These are phyloP conservation scores for Glycine tomentella DNA, from an alignment of 306 rosid genomes.

Conservation along the genomic window DNA sequence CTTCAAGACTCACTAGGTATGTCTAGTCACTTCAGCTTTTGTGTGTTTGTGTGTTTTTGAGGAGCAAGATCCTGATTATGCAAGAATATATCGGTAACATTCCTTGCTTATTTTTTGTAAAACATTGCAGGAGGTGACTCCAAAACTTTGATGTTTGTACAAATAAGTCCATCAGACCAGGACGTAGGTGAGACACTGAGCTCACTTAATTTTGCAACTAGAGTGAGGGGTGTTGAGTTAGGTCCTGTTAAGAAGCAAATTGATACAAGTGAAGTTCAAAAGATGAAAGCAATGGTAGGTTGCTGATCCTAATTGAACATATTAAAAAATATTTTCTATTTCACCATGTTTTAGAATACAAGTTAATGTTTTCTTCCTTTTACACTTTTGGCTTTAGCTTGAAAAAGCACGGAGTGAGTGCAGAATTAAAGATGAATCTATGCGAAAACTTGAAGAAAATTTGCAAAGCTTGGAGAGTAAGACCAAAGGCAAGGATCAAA, in stretches of 20 bases:
- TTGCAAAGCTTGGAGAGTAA: conserved; percentile 76
- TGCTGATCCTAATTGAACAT: conserved; percentile 18
- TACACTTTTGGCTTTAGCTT: conserved; percentile 58
- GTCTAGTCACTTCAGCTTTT: conserved; percentile 11
- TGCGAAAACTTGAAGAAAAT: conserved; percentile 78
- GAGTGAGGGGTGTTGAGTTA: conserved; percentile 88
- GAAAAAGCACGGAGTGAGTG: conserved; percentile 79
- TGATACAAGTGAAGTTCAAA: conserved; percentile 80
- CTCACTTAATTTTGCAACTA: conserved; percentile 84
- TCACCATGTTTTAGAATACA: not conserved
- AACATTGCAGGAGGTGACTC: conserved; percentile 80
- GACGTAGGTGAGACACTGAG: conserved; percentile 85
- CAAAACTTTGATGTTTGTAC: conserved; percentile 89
- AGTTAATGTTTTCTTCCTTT: conserved; percentile 23
- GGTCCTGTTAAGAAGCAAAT: conserved; percentile 88
- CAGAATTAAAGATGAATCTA: conserved; percentile 74
- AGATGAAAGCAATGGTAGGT: conserved; percentile 73
- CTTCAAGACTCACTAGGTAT: conserved; percentile 96
- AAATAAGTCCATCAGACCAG: conserved; percentile 91
- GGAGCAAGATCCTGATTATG: conserved; percentile 29
- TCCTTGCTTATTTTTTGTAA: conserved; percentile 12
- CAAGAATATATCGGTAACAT: conserved; percentile 27
- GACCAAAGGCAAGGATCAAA: conserved; percentile 77
- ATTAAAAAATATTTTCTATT: conserved; percentile 5
- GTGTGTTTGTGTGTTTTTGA: conserved; percentile 11